Evolutionary conservation across 169 alveolate species (phyloP).

Genomic region (Plasmodium cynomolgi): DNA sequence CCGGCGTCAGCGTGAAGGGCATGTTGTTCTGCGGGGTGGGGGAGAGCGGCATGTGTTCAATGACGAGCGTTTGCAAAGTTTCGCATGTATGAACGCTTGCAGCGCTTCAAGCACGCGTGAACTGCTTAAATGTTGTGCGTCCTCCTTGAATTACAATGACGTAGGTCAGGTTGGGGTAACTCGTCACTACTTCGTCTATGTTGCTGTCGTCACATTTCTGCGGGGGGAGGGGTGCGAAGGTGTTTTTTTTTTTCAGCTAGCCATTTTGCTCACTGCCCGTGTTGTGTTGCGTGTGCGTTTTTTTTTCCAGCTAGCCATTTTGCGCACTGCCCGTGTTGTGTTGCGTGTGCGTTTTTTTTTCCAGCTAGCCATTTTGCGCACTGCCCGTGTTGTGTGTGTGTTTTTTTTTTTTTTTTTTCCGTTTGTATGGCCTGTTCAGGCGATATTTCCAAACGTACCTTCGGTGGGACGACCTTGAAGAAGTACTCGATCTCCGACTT

Average conservation of each 20-base stretch:
- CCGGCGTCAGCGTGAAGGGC: constrained; percentile 79
- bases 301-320: not conserved
- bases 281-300: not conserved
- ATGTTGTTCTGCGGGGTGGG: constrained; percentile 73
- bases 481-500: constrained; percentile 81
- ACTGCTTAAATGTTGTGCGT: not conserved
- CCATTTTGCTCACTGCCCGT: no score
- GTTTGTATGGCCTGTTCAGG: not conserved
- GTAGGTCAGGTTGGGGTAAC: constrained; percentile 59
- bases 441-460: constrained; percentile 14
- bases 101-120: not conserved
- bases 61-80: not conserved
- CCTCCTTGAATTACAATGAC: constrained; percentile 24
- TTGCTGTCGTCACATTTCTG: constrained; percentile 59
- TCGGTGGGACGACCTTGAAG: constrained; percentile 79
- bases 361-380: not conserved
- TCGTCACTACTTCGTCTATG: constrained; percentile 41
- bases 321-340: not conserved
- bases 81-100: not conserved
- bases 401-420: not conserved
- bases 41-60: not conserved
- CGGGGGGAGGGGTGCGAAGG: not conserved
- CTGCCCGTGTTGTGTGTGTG: no score
- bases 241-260: not conserved
- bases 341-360: not conserved